Conservation (phyloP, 1,284 basidiomycete genomes). For the Pseudozyma sp. region DNA sequence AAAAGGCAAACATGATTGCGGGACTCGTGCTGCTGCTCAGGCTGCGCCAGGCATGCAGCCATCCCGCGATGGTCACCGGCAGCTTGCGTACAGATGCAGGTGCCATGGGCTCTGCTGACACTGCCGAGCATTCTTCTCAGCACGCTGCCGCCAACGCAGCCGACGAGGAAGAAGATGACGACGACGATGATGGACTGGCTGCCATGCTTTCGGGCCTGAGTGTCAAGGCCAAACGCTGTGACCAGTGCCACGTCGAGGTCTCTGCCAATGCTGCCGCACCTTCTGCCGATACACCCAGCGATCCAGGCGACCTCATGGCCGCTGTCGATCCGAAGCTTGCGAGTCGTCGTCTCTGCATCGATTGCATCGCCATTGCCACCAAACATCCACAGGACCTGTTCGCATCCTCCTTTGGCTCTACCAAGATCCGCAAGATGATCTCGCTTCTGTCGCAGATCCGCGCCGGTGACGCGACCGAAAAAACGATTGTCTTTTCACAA, state of each 20-base stretch:
- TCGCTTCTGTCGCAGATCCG: conserved; percentile 79
- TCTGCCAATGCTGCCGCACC: neutral
- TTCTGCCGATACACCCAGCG: neutral
- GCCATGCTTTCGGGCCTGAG: conserved; percentile 78
- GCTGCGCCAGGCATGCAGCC: conserved; percentile 78
- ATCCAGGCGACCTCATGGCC: conserved; percentile 27
- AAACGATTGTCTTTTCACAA: conserved; percentile 84
- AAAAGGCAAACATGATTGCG: conserved; percentile 80
- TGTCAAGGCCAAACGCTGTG: conserved; percentile 69
- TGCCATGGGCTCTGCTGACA: conserved; percentile 27
- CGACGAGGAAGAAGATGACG: conserved; percentile 21
- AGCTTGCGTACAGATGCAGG: conserved; percentile 36
- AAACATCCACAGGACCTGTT: conserved; percentile 30
- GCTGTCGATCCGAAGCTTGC: conserved; percentile 20
- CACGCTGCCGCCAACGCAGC: neutral
- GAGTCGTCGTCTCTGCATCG: conserved; percentile 45
- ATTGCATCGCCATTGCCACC: conserved; percentile 44
- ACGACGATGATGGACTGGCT: conserved; percentile 77
- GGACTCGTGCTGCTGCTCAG: conserved; percentile 85
- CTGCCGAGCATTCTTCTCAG: neutral
- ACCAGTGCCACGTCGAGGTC: conserved; percentile 49
- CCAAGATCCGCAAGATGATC: conserved; percentile 89
- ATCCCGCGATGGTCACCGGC: conserved; percentile 56
- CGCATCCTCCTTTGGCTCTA: conserved; percentile 71
- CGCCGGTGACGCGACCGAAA: conserved; percentile 75